Conservation (phyloP, 1,284 basidiomycete genomes). For the Microbotryomycetes sp. region DNA sequence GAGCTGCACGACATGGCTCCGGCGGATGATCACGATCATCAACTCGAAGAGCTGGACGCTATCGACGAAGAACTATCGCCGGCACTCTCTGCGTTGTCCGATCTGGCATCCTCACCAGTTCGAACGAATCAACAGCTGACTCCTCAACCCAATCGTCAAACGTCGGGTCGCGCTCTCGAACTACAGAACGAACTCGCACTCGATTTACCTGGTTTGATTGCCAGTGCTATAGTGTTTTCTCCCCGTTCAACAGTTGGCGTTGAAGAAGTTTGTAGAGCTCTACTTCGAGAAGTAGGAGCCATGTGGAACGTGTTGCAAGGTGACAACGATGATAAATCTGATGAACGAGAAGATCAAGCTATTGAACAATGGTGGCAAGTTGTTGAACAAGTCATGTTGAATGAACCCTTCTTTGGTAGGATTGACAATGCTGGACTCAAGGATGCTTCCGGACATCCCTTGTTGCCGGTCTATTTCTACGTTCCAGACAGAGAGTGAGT, state of each 20-base stretch:
- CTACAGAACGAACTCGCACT: slow-evolving; percentile 14
- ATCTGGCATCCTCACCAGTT: background rate
- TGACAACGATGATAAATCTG: background rate
- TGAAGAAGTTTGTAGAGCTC: slow-evolving; percentile 19
- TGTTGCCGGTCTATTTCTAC: slow-evolving; percentile 28
- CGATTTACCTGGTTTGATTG: slow-evolving; percentile 32
- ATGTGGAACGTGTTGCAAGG: slow-evolving; percentile 24
- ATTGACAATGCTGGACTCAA: slow-evolving; percentile 29
- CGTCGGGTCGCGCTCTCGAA: slow-evolving; percentile 3
- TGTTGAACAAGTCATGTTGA: slow-evolving; percentile 13
- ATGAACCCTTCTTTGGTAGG: slow-evolving; percentile 26
- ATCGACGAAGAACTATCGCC: background rate
- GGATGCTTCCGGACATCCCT: slow-evolving; percentile 27
- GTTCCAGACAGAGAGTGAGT: slow-evolving; percentile 21
- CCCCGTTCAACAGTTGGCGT: slow-evolving; percentile 30
- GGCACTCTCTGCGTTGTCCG: background rate
- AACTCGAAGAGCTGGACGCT: background rate
- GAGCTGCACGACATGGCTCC: background rate
- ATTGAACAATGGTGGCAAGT: slow-evolving; percentile 24
- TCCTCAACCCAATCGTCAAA: background rate
- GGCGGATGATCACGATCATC: background rate
- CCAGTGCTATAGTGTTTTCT: slow-evolving; percentile 30
- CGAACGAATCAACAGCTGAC: no score
- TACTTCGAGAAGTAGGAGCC: slow-evolving; percentile 17
- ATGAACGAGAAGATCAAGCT: slow-evolving; percentile 14